Percentiles rank a stretch among this genome's conserved stretches.
Evolutionary conservation across 371 early-diverging fungal genomes (phyloP).

Genomic region (Mucor indicus): DNA sequence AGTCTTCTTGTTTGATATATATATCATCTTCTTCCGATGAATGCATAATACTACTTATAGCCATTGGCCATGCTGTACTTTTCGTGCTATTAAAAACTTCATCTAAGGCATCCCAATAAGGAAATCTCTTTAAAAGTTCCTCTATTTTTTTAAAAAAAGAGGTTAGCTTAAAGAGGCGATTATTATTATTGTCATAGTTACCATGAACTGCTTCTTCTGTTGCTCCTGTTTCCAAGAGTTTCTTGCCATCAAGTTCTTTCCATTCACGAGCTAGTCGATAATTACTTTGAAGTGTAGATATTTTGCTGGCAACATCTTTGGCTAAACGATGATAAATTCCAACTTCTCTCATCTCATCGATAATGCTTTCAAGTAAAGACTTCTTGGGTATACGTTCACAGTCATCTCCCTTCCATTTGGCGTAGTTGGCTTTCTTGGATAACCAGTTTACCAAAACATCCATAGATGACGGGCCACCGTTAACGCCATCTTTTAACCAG

Average conservation of each 20-base stretch:
- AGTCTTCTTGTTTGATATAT: slow-evolving; percentile 21
- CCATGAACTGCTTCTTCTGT: slow-evolving; percentile 40
- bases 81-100: slow-evolving; percentile 29
- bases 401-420: slow-evolving; percentile 48
- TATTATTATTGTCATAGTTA: slow-evolving; percentile 17
- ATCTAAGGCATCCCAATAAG: slow-evolving; percentile 46
- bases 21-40: slow-evolving; percentile 16
- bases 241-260: slow-evolving; percentile 39
- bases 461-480: slow-evolving; percentile 48
- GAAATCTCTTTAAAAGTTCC: slow-evolving; percentile 44
- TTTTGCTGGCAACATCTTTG: slow-evolving; percentile 45
- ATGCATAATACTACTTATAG: slow-evolving; percentile 44
- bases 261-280: slow-evolving; percentile 46
- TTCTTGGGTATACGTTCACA: slow-evolving; percentile 47
- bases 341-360: slow-evolving; percentile 41
- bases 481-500: slow-evolving; percentile 51
- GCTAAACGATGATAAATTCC: slow-evolving; percentile 46
- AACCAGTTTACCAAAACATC: slow-evolving; percentile 44
- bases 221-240: slow-evolving; percentile 32
- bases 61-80: slow-evolving; percentile 36
- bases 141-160: slow-evolving; percentile 21
- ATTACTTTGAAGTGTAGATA: slow-evolving; percentile 46
- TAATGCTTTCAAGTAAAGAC: slow-evolving; percentile 36
- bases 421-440: slow-evolving; percentile 40
- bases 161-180: background rate